Conservation (phyloP, 257 asterid species). For the Schizonepeta tenuifolia region DNA sequence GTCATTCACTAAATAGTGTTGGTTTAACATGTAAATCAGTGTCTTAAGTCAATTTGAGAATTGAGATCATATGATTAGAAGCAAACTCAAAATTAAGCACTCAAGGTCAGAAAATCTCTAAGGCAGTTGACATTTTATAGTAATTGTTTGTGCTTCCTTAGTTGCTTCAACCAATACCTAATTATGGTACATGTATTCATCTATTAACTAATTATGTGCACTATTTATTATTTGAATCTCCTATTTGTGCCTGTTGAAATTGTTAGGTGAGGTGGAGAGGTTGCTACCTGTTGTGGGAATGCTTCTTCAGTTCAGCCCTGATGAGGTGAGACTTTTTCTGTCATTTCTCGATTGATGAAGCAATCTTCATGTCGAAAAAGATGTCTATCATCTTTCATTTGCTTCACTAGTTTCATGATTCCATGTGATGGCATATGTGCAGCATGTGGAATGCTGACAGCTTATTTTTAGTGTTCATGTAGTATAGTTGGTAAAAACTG, state of each 20-base stretch:
- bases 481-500: not conserved
- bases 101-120: no score
- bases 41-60: no score
- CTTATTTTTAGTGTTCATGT: not conserved
- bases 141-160: not conserved
- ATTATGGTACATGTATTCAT: not conserved
- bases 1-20: no score
- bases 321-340: constrained; percentile 66
- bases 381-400: constrained; percentile 12
- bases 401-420: constrained; percentile 17
- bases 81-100: no score
- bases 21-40: no score
- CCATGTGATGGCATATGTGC: constrained; percentile 2
- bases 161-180: not conserved
- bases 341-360: not conserved
- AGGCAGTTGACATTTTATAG: not conserved
- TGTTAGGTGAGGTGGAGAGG: constrained; percentile 94
- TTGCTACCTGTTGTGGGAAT: constrained; percentile 93
- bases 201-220: constrained; percentile 1
- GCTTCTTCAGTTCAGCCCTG: constrained; percentile 99
- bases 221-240: constrained; percentile 4
- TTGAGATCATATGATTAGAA: no score
- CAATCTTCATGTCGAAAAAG: constrained; percentile 5
- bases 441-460: not conserved
- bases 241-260: constrained; percentile 15